A percentile compares a stretch with the other conserved stretches of the same genome.
Conservation (phyloP, 2,329 filamentous ascomycete genomes). For the Xylariaceae sp. region DNA sequence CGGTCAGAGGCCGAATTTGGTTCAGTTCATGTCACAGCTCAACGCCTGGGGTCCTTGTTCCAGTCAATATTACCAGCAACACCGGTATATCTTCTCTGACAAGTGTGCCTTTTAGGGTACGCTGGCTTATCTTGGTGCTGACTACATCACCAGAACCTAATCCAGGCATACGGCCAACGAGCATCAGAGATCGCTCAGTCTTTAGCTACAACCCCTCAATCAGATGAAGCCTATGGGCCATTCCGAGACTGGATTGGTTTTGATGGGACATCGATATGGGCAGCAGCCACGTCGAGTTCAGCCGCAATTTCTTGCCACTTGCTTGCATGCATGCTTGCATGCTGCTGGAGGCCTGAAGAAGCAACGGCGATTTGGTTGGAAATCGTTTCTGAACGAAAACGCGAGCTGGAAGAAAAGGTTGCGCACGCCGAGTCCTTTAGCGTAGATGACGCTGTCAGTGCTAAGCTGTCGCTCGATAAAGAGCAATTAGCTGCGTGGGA, state of each 20-base stretch:
- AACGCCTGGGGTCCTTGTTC: slow-evolving; percentile 17
- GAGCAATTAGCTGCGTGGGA: slow-evolving; percentile 17
- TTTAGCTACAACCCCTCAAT: neutral
- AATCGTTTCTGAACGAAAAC: slow-evolving; percentile 30
- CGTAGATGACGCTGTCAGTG: slow-evolving; percentile 4
- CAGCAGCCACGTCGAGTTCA: slow-evolving; percentile 43
- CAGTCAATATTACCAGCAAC: slow-evolving; percentile 12
- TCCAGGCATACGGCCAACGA: slow-evolving; percentile 14
- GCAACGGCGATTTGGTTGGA: slow-evolving; percentile 41
- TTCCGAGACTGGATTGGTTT: slow-evolving; percentile 32
- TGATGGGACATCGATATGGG: slow-evolving; percentile 46
- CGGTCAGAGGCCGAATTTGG: slow-evolving; percentile 17
- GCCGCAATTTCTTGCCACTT: slow-evolving; percentile 40
- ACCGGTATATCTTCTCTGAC: neutral
- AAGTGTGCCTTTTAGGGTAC: neutral
- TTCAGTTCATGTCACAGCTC: slow-evolving; percentile 12
- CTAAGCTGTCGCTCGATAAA: slow-evolving; percentile 4
- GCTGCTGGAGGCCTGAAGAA: slow-evolving; percentile 32
- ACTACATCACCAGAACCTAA: slow-evolving; percentile 9
- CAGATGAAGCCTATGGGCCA: slow-evolving; percentile 9
- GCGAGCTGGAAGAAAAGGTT: slow-evolving; percentile 5
- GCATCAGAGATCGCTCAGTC: slow-evolving; percentile 16
- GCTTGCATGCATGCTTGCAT: slow-evolving; percentile 41
- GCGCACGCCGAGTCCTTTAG: neutral
- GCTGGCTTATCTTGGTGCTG: neutral